Evolutionary conservation across 1,139 yeast species (phyloP), one percentile per base, ranked within the genome.

Genomic region (Blastobotrys apis): DNA sequence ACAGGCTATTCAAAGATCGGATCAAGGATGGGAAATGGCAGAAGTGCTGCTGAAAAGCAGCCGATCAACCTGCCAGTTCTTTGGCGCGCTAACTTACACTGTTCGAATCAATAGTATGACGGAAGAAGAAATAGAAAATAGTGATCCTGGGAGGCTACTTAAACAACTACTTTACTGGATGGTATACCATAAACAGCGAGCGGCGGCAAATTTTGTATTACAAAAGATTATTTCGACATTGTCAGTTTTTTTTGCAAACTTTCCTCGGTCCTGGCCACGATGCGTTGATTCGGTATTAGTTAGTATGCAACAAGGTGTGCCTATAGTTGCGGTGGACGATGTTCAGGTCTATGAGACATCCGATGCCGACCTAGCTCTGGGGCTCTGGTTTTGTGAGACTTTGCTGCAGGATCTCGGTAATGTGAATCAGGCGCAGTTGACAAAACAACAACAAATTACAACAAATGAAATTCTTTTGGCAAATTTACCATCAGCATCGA

Each of bases 71-170:
- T 75, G 80, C 52, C 75, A 73, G 53, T 80, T 77, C 55, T 77
- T 80, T 53, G 85, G 85, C 0, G 85, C 84, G 0, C 63, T 79
- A 45, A 79, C 85, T 0, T 73, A 71, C 40, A 69, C 79, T 0
- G 74, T 75, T 33, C 72, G 78, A 43, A 66, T 75, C 46, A 72
- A 69, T 34, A 56, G 55, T 20, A 49, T 58, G 41, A 44, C 53
- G 41, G 42, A 46, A 30, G 35, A 33, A 17, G 44, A 49, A 5
- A 45, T 36, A 19, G 48, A 46, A 19, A 15, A 26, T 19, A 39
- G 39, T 16, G 49, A 44, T 21, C 43, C 23, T 5, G 35, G 33
- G 16, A 47, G 51, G 10, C 41, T 64, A n/a, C 40, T 62, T 15
- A 21, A 37, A 3, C 60, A 57, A 37, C 52, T 68, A 23, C 50